Evolutionary conservation across 371 early-diverging fungal genomes (phyloP), one percentile per base, ranked within the genome.

Genomic region (Mortierella sp.): DNA sequence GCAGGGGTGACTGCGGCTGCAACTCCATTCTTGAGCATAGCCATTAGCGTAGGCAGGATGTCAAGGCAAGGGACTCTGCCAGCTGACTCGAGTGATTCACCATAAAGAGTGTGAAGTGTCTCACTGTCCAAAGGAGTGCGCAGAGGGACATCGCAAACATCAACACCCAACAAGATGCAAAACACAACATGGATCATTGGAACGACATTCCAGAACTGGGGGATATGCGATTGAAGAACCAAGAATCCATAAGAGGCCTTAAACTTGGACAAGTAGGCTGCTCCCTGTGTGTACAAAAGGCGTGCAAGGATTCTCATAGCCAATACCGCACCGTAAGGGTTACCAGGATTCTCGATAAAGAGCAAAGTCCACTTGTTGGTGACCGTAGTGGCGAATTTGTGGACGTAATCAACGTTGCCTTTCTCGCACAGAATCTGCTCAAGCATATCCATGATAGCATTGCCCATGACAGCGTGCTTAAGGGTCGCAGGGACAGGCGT

Each of bases 341-440:
- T 89, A 5, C 88, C 62, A 11, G 87, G 71, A 4, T 86, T 86
- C 12, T 87, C 86, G 79, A 93, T 87, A 59, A 93, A 93, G 5
- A 93, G 84, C 22, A 93, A 68, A 3, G 93, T 85, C 95, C 95
- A 94, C 70, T 91, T 88, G 80, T 88, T 91, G 32, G 93, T 92
- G 39, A 94, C 89, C 0, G 90, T 90, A 1, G 79, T 69, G 4
- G 91, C 78, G 74, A 94, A 91, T 62, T 90, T 88, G 72, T 81
- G 76, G 10, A 88, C 87, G 62, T 85, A 83, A 14, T 84, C 87
- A 14, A 73, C 77, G 52, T 87, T 81, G 14, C 84, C 75, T 26
- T 85, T 73, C 37, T 91, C 90, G 51, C 90, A 88, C 5, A 94
- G 62, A 20, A 94, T 89, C 37, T 93, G 90, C 45, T 91, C 88